Evolutionary conservation across 2,329 filamentous ascomycete genomes (phyloP), one percentile per base, ranked within the genome.

Genomic region (Leptographium wingfieldii): DNA sequence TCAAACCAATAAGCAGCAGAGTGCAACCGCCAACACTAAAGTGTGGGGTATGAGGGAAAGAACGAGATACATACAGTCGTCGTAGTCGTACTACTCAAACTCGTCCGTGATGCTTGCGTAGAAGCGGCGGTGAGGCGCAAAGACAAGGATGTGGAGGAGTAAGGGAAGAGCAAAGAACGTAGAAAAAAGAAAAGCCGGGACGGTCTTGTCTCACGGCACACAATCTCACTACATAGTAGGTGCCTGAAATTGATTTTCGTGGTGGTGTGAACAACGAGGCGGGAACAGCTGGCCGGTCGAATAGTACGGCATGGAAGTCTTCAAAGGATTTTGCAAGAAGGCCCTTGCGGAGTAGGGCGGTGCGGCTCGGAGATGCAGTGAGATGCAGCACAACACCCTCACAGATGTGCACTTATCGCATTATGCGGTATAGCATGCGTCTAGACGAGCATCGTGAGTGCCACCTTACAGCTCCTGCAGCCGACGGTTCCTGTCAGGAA

Each of bases 1-100:
- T 16, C 12, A 25, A n/a, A 40, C 63, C 64, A 64, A 64, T 64
- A 43, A 57, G 59, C 62, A 51, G 38, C 54, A 54, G 6, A 22
- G 61, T 65, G 56, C 61, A 66, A 46, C 63, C 64, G 63, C 64
- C 64, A 33, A 61, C 56, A 22, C 31, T 55, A 55, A n/a, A 25
- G 10, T 29, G 46, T 48, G 46, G 46, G 46, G 46, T n/a, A 11
- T 11, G 46, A 22, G n/a, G 46, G 46, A 40, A 16, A 40, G 38
- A 9, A 40, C 38, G 38, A 40, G 16, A 40, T 22, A 25, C 19
- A 9, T 11, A 48, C 19, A 48, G 9, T 35, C 22, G 1, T 22
- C 29, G 29, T 31, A 31, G 29, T 31, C 5, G 29, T 31, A 31
- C 29, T 31, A 31, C 29, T 31, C 29, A 7, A 7, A 7, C 16